Conservation (phyloP, 1,139 yeast genomes). For the Spathaspora jeffriesii region DNA sequence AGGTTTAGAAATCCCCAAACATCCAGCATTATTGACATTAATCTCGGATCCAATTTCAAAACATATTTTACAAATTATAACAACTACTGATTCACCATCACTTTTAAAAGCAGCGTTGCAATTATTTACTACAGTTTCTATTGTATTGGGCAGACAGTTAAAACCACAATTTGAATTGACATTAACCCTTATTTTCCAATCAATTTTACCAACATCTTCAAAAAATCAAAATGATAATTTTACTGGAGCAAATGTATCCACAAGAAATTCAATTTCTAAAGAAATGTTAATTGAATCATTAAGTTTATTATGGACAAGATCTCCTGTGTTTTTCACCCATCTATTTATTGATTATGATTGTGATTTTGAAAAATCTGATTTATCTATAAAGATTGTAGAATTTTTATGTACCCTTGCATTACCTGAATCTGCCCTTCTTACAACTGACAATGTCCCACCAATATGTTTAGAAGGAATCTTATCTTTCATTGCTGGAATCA, state of each 20-base stretch:
- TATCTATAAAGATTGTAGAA: constrained; percentile 69
- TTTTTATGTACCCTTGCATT: constrained; percentile 74
- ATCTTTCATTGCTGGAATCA: constrained; percentile 67
- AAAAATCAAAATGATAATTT: constrained; percentile 21
- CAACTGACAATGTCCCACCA: constrained; percentile 92
- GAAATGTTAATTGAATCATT: constrained; percentile 85
- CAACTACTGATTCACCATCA: constrained; percentile 66
- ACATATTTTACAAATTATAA: constrained; percentile 76
- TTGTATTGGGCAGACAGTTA: constrained; percentile 57
- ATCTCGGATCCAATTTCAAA: constrained; percentile 82
- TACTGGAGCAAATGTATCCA: constrained; percentile 27
- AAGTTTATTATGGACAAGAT: constrained; percentile 81
- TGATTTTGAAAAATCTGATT: constrained; percentile 83
- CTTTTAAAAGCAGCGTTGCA: constrained; percentile 77
- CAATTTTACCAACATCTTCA: constrained; percentile 35
- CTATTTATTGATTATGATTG: constrained; percentile 88
- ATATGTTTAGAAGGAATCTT: constrained; percentile 87
- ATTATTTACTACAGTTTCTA: constrained; percentile 66
- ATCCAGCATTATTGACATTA: constrained; percentile 65
- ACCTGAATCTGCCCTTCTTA: constrained; percentile 74
- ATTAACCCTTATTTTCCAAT: constrained; percentile 55
- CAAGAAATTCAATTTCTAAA: constrained; percentile 45
- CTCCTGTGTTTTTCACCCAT: constrained; percentile 75
- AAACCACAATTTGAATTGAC: constrained; percentile 72
- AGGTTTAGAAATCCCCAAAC: constrained; percentile 66